Percentiles rank a stretch among this genome's conserved stretches.
These are phyloP conservation scores for Cryoendolithus antarcticus DNA, from an alignment of 2,329 filamentous ascomycete genomes.

Conservation along the genomic window DNA sequence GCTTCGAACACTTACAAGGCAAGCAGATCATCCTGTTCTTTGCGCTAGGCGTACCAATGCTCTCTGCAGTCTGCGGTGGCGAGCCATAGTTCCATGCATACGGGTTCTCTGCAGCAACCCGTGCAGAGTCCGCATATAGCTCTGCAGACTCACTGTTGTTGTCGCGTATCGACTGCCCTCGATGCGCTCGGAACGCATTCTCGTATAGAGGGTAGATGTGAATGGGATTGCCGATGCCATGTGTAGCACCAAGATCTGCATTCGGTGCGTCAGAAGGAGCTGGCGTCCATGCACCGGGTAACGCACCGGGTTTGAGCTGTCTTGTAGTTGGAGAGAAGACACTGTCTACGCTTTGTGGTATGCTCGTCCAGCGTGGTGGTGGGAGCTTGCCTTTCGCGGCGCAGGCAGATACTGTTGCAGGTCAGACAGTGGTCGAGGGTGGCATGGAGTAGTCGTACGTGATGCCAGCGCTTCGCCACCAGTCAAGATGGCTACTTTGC, in stretches of 20 bases:
- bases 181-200: conserved; percentile 47
- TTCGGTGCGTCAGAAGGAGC: conserved; percentile 1
- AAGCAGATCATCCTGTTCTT: conserved; percentile 57
- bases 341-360: conserved; percentile 32
- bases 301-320: conserved; percentile 21
- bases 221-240: conserved; percentile 50
- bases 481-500: conserved; percentile 44
- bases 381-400: conserved; percentile 41
- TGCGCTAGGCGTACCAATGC: conserved; percentile 41
- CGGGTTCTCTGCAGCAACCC: conserved; percentile 40
- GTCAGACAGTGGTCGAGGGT: too few species aligned
- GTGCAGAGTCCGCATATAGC: conserved; percentile 50
- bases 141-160: conserved; percentile 48
- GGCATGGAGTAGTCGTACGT: conserved; percentile 24
- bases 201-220: conserved; percentile 59
- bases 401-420: conserved; percentile 37
- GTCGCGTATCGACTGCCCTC: conserved; percentile 39
- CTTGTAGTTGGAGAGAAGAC: conserved; percentile 41
- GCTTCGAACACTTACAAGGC: conserved; percentile 30
- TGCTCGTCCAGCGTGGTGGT: conserved; percentile 47
- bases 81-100: conserved; percentile 47
- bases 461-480: conserved; percentile 55
- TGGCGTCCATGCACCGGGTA: conserved; percentile 5
- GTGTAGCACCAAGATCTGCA: conserved; percentile 42
- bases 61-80: conserved; percentile 31